phyloP scores from a whole-genome alignment of 371 early-diverging fungal species.

The Coemansia sp. region DNA sequence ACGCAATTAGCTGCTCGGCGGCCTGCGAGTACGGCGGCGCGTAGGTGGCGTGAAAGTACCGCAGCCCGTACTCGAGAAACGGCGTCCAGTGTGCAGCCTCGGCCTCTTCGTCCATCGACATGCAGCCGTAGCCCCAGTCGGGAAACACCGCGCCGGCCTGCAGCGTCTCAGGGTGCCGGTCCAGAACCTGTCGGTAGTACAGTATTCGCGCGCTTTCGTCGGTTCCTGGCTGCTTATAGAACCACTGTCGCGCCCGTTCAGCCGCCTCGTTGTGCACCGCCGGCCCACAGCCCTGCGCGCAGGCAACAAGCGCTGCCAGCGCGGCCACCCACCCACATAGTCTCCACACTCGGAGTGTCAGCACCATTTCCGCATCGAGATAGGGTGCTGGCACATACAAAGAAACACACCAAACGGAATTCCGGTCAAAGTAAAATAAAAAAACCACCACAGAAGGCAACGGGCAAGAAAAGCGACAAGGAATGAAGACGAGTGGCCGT shows the following conservation, averaged over 20 bases:
- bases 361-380: background rate
- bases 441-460: too few species aligned
- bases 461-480: too few species aligned
- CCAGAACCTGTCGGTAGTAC: constrained; percentile 52
- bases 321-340: background rate
- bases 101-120: constrained; percentile 47
- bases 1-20: constrained; percentile 65
- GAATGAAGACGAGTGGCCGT: too few species aligned
- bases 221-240: constrained; percentile 23
- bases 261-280: constrained; percentile 60
- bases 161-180: constrained; percentile 56
- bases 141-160: constrained; percentile 86
- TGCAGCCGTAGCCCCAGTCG: constrained; percentile 73
- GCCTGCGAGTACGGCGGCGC: constrained; percentile 51
- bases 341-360: background rate
- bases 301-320: background rate
- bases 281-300: constrained; percentile 51
- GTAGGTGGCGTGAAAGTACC: constrained; percentile 61
- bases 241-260: constrained; percentile 55
- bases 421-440: too few species aligned
- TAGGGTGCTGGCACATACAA: too few species aligned
- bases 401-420: too few species aligned
- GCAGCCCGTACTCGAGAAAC: constrained; percentile 66
- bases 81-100: constrained; percentile 80
- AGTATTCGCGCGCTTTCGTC: constrained; percentile 22